phyloP scores from a whole-genome alignment of 163 green algal species.

The Scenedesmus sp. region DNA sequence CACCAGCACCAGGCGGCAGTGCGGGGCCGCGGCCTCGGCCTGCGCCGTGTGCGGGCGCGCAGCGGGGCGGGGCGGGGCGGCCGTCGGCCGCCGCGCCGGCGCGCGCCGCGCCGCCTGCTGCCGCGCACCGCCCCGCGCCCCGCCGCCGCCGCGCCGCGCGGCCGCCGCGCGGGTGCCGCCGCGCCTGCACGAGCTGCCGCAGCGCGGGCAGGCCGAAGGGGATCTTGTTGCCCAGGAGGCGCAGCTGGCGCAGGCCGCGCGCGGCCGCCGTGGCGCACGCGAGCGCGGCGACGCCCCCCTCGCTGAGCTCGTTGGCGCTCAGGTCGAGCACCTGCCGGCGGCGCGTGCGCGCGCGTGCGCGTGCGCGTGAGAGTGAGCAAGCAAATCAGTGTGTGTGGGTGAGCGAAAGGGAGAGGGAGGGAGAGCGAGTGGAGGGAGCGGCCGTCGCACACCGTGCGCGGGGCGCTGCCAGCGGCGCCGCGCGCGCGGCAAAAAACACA shows the following conservation, averaged over 20 bases:
- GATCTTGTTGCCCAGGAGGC: constrained; percentile 46
- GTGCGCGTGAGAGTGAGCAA: too few relatives aligned
- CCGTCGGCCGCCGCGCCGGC: background rate
- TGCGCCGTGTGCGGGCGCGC: background rate
- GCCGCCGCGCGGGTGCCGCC: background rate
- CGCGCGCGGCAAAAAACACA: too few relatives aligned
- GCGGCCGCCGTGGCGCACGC: constrained; percentile 25
- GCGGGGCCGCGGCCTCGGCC: constrained; percentile 18
- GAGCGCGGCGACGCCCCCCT: constrained; percentile 23
- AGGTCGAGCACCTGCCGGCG: constrained; percentile 41
- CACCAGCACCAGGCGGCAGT: constrained; percentile 38
- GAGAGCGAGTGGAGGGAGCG: too few relatives aligned
- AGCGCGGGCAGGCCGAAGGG: constrained; percentile 38
- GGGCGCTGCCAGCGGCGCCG: too few relatives aligned
- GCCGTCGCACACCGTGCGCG: too few relatives aligned
- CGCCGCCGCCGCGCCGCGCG: background rate
- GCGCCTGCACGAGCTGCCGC: constrained; percentile 32
- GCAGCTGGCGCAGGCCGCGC: constrained; percentile 20
- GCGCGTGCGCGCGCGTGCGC: too few relatives aligned
- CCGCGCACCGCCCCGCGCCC: background rate
- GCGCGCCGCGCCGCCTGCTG: too few relatives aligned
- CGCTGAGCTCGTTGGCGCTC: constrained; percentile 44
- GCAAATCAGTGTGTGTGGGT: too few relatives aligned
- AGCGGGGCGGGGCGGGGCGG: background rate
- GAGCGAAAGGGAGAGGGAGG: too few relatives aligned